phyloP scores from a whole-genome alignment of 192 early-diverging fungal genomes.

The Thamnidium elegans region DNA sequence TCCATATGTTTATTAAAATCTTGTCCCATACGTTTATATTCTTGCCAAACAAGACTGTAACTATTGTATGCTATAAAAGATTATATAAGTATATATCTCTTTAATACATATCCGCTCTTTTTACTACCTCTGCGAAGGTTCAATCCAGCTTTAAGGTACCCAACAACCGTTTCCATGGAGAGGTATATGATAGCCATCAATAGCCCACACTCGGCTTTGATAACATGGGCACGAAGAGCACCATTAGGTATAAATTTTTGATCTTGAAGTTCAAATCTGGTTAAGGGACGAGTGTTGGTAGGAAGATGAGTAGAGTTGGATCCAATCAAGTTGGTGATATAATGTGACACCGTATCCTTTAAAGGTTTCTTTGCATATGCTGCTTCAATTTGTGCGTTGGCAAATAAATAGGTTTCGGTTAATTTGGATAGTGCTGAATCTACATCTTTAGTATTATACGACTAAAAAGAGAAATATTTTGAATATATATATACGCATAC shows the following conservation, averaged over 20 bases:
- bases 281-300: constrained; percentile 26
- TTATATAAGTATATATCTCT: neutral
- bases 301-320: constrained; percentile 31
- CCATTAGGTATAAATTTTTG: constrained; percentile 47
- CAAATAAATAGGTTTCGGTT: constrained; percentile 39
- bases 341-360: constrained; percentile 37
- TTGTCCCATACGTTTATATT: constrained; percentile 42
- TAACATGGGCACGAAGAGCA: constrained; percentile 47
- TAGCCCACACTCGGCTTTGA: constrained; percentile 50
- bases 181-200: constrained; percentile 47
- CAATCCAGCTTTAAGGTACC: constrained; percentile 52
- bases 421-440: constrained; percentile 41
- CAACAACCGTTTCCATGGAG: constrained; percentile 46
- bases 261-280: constrained; percentile 10
- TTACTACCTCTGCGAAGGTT: constrained; percentile 52
- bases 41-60: constrained; percentile 40
- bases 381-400: constrained; percentile 48
- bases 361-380: constrained; percentile 42
- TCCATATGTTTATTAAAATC: constrained; percentile 32
- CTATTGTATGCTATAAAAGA: constrained; percentile 27
- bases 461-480: constrained; percentile 24
- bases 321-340: constrained; percentile 41
- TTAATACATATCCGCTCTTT: neutral
- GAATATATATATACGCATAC: neutral
- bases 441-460: constrained; percentile 45